Evolutionary conservation across 176 grass and related monocot species (phyloP).

Genomic region (Calamus simplicifolius): DNA sequence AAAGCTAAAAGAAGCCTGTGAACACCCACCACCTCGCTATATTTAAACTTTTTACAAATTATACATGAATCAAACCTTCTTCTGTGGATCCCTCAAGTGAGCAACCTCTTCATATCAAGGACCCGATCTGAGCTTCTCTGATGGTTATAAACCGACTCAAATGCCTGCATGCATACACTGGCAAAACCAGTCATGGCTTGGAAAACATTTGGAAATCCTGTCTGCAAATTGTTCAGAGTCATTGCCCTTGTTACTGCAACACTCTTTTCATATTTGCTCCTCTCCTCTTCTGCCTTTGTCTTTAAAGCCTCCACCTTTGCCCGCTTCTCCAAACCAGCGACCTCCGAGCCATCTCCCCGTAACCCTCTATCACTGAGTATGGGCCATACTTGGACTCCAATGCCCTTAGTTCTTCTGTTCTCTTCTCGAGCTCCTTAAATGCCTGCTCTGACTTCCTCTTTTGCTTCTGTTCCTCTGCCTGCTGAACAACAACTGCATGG

Average conservation of each 20-base stretch:
- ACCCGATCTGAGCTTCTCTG: constrained; percentile 43
- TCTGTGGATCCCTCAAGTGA: constrained; percentile 32
- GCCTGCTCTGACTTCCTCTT: constrained; percentile 71
- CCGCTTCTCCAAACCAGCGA: constrained; percentile 43
- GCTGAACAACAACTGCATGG: constrained; percentile 64
- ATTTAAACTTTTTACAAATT: constrained; percentile 46
- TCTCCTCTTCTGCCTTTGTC: constrained; percentile 70
- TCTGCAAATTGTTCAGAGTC: constrained; percentile 94
- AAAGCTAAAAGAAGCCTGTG: no score
- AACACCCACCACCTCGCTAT: constrained; percentile 1
- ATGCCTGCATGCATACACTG: constrained; percentile 76
- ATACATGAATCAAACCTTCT: constrained; percentile 21
- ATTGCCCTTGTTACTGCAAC: constrained; percentile 80
- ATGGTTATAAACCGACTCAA: constrained; percentile 78
- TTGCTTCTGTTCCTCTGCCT: constrained; percentile 79
- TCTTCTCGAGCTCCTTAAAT: constrained; percentile 83
- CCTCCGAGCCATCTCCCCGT: constrained; percentile 28
- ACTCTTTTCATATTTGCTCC: constrained; percentile 92
- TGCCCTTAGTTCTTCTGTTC: constrained; percentile 57
- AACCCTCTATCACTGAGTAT: constrained; percentile 26
- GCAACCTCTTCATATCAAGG: constrained; percentile 56
- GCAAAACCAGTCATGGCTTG: constrained; percentile 93
- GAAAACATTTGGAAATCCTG: constrained; percentile 85
- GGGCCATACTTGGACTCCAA: constrained; percentile 53
- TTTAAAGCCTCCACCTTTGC: constrained; percentile 68